Evolutionary conservation across 768 basidiomycete species (phyloP).

Genomic region (Rhizopogon sp.): DNA sequence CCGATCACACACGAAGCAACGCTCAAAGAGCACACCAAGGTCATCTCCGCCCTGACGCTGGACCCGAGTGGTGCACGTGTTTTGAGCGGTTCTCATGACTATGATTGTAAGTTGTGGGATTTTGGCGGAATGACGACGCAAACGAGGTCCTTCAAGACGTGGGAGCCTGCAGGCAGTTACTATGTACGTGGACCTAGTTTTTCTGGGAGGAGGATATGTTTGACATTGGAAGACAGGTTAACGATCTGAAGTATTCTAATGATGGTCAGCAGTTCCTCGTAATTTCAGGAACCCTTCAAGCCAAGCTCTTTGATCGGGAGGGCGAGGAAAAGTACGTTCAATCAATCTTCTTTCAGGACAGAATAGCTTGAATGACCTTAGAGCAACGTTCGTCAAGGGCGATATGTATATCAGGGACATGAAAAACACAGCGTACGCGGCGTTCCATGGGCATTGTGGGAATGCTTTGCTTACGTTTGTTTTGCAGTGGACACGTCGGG

Average conservation of each 20-base stretch:
- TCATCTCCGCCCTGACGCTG: slow-evolving; percentile 85
- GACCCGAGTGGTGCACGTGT: slow-evolving; percentile 94
- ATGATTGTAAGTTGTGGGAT: slow-evolving; percentile 98
- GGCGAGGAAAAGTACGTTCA: slow-evolving; percentile 84
- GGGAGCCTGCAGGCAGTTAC: slow-evolving; percentile 92
- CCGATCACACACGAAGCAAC: slow-evolving; percentile 88
- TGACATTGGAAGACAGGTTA: slow-evolving; percentile 48
- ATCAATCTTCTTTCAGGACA: slow-evolving; percentile 13
- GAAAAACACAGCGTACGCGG: slow-evolving; percentile 91
- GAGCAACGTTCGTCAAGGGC: slow-evolving; percentile 84
- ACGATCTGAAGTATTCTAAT: slow-evolving; percentile 86
- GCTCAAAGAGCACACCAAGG: slow-evolving; percentile 94
- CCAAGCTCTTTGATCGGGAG: slow-evolving; percentile 87
- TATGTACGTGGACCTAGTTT: slow-evolving; percentile 46
- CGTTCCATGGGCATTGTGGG: slow-evolving; percentile 3
- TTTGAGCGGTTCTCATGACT: slow-evolving; percentile 91
- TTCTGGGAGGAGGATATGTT: neutral
- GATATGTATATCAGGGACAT: slow-evolving; percentile 98
- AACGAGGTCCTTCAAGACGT: slow-evolving; percentile 93
- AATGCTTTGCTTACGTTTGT: slow-evolving; percentile 1
- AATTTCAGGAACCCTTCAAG: slow-evolving; percentile 82
- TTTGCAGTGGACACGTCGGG: slow-evolving; percentile 82
- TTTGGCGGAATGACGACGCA: slow-evolving; percentile 95
- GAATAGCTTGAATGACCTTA: slow-evolving; percentile 49
- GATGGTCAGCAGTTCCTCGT: slow-evolving; percentile 84